Evolutionary conservation across 257 asterid genomes (phyloP).

Genomic region (Petrea volubilis): DNA sequence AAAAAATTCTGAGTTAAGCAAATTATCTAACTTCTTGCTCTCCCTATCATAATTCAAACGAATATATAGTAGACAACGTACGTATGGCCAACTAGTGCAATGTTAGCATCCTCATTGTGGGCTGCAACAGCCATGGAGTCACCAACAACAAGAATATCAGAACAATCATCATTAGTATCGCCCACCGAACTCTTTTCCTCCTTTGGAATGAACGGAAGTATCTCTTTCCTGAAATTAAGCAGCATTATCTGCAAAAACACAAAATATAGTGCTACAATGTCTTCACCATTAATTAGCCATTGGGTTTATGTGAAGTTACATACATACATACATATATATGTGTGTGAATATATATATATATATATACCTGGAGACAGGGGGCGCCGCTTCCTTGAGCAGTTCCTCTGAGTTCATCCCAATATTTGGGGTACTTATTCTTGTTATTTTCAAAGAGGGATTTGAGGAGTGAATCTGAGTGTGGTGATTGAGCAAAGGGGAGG

Average conservation of each 20-base stretch:
- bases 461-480: slow-evolving; percentile 50
- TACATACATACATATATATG: too few relatives aligned
- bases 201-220: slow-evolving; percentile 60
- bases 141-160: slow-evolving; percentile 70
- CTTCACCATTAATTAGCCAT: not conserved
- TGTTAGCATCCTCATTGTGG: slow-evolving; percentile 93
- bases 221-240: slow-evolving; percentile 85
- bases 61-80: slow-evolving; percentile 20
- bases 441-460: slow-evolving; percentile 47
- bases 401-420: slow-evolving; percentile 85
- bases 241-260: slow-evolving; percentile 57
- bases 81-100: slow-evolving; percentile 85
- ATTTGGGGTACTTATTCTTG: slow-evolving; percentile 51
- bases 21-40: not conserved
- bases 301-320: too few relatives aligned
- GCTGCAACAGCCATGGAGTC: slow-evolving; percentile 80
- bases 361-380: slow-evolving; percentile 64
- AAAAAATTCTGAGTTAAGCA: not conserved
- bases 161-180: slow-evolving; percentile 63
- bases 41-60: not conserved
- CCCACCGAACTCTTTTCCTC: slow-evolving; percentile 18
- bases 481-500: slow-evolving; percentile 69
- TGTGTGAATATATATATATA: too few relatives aligned
- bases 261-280: not conserved
- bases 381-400: slow-evolving; percentile 72